phyloP scores from a whole-genome alignment of 2,329 filamentous ascomycete genomes.

The Diaporthe citrichinensis region DNA sequence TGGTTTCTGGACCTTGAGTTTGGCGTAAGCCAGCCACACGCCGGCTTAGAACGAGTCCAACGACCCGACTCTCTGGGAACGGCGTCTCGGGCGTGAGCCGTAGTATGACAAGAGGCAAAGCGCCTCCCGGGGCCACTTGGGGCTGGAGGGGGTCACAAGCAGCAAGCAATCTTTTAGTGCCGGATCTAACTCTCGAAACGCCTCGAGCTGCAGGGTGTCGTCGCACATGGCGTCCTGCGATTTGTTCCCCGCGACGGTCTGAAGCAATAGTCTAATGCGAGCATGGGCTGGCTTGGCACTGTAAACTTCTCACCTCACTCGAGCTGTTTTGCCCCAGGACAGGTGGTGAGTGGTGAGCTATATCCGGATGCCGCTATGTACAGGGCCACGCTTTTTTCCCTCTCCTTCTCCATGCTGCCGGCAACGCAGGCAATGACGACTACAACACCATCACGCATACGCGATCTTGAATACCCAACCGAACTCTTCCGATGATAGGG shows the following conservation, averaged over 20 bases:
- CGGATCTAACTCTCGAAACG: conserved; percentile 29
- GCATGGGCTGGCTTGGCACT: conserved; percentile 23
- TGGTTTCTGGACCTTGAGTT: conserved; percentile 6
- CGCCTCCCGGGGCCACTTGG: conserved; percentile 1
- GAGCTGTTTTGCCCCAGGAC: not conserved
- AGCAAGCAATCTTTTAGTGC: conserved; percentile 36
- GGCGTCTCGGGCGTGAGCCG: conserved; percentile 29
- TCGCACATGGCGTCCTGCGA: conserved; percentile 40
- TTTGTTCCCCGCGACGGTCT: conserved; percentile 35
- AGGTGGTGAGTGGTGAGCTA: conserved; percentile 17
- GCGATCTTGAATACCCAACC: conserved; percentile 60
- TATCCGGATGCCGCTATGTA: conserved; percentile 20
- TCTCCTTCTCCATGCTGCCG: not conserved
- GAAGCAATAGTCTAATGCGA: conserved; percentile 38
- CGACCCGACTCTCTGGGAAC: conserved; percentile 39
- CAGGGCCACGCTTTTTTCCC: not conserved
- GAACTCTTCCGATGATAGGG: conserved; percentile 52
- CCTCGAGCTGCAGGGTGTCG: conserved; percentile 25
- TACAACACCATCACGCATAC: conserved; percentile 43
- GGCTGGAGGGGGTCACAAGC: conserved; percentile 21
- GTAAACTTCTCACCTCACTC: conserved; percentile 27
- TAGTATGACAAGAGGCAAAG: conserved; percentile 15
- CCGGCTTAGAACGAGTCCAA: not conserved
- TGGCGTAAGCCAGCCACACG: conserved; percentile 11
- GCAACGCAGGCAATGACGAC: not conserved